Evolutionary conservation across 805 yeast species (phyloP).

Genomic region (Candida hungchunana): DNA sequence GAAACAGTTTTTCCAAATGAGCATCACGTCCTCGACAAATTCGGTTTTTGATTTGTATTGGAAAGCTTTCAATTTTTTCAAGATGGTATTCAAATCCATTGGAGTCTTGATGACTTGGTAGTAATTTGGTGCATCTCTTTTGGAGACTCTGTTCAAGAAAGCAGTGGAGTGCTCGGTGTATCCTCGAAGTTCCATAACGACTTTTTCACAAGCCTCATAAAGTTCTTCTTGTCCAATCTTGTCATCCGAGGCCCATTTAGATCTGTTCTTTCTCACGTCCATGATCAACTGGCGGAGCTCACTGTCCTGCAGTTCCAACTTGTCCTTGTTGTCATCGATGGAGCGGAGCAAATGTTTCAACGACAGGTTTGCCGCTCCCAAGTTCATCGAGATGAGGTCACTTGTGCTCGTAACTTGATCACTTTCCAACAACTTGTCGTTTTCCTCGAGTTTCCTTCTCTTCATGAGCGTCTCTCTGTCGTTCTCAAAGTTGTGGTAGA

Average conservation of each 20-base stretch:
- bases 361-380: constrained; percentile 74
- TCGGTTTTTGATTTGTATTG: constrained; percentile 82
- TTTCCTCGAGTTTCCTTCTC: constrained; percentile 72
- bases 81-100: constrained; percentile 93
- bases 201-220: constrained; percentile 96
- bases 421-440: constrained; percentile 58
- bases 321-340: constrained; percentile 78
- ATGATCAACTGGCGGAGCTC: constrained; percentile 81
- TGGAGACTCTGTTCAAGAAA: constrained; percentile 90
- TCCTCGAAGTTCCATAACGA: constrained; percentile 81
- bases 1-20: constrained; percentile 93
- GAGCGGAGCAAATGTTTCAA: constrained; percentile 75
- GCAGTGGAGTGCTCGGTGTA: constrained; percentile 97
- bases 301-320: constrained; percentile 66
- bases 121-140: constrained; percentile 97
- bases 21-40: constrained; percentile 92
- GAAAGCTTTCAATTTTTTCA: constrained; percentile 79
- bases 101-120: constrained; percentile 86
- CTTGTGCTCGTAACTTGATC: constrained; percentile 21
- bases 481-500: constrained; percentile 72
- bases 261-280: constrained; percentile 92
- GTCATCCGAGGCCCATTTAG: constrained; percentile 97
- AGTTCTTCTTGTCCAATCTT: constrained; percentile 95
- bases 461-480: constrained; percentile 72
- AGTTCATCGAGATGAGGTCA: constrained; percentile 35